Evolutionary conservation across 768 basidiomycete genomes (phyloP).

Genomic region (Serendipita sp.): DNA sequence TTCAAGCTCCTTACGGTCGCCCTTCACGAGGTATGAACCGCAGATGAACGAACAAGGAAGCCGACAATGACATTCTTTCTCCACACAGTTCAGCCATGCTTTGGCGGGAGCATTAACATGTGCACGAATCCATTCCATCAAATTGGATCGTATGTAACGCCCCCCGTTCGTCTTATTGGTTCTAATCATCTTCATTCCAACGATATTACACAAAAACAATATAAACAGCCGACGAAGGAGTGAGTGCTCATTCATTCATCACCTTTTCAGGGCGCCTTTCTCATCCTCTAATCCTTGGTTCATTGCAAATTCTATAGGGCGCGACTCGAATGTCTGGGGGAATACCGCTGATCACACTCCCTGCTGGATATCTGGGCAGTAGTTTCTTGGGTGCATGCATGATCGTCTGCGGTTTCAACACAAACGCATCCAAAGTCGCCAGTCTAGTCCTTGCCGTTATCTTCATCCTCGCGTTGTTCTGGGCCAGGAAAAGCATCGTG

Average conservation of each 20-base stretch:
- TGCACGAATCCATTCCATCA: constrained; percentile 70
- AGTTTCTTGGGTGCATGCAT: constrained; percentile 75
- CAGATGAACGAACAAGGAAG: background rate
- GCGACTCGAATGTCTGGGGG: constrained; percentile 80
- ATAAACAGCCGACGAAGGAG: constrained; percentile 62
- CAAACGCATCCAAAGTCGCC: constrained; percentile 76
- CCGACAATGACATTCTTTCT: background rate
- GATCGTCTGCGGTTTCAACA: constrained; percentile 80
- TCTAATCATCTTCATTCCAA: constrained; percentile 2
- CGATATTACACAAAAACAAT: too few species aligned
- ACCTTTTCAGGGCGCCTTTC: background rate
- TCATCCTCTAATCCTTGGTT: background rate
- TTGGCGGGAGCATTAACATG: constrained; percentile 67
- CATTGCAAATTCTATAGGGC: constrained; percentile 23
- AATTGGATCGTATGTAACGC: constrained; percentile 59
- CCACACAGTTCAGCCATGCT: constrained; percentile 68
- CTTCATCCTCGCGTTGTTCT: constrained; percentile 76
- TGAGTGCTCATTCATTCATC: background rate
- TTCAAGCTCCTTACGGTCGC: constrained; percentile 83
- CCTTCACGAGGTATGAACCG: constrained; percentile 56
- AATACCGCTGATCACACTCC: constrained; percentile 63
- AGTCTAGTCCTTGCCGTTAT: constrained; percentile 66
- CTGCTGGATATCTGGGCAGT: constrained; percentile 76
- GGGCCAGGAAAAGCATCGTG: constrained; percentile 15
- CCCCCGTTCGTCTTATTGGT: background rate